phyloP scores from a whole-genome alignment of 2,329 filamentous ascomycete species.

The Cyphellophora attinorum region DNA sequence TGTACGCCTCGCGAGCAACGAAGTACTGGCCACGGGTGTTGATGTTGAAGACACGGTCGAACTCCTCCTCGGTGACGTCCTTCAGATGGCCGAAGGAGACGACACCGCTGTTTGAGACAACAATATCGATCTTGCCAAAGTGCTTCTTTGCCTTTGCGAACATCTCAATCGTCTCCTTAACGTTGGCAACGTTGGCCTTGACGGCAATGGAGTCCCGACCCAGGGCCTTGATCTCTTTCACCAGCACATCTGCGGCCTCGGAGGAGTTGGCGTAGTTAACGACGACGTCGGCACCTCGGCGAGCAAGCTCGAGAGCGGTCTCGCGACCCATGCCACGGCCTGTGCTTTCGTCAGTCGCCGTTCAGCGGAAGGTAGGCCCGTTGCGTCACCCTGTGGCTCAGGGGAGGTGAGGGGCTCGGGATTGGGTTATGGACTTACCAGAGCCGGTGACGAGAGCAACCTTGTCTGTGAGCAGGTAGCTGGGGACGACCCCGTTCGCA shows the following conservation, averaged over 20 bases:
- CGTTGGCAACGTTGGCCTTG: conserved; percentile 59
- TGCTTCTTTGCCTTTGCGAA: conserved; percentile 54
- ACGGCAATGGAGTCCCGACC: conserved; percentile 55
- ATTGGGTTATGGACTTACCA: conserved; percentile 10
- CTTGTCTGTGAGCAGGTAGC: conserved; percentile 36
- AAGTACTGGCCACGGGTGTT: conserved; percentile 68
- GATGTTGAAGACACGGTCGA: conserved; percentile 60
- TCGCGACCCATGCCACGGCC: conserved; percentile 32
- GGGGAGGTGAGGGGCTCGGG: not conserved
- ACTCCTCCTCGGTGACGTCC: conserved; percentile 61
- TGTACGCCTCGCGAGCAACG: conserved; percentile 65
- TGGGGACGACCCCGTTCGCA: conserved; percentile 10
- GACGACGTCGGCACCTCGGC: conserved; percentile 28
- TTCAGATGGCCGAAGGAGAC: conserved; percentile 60
- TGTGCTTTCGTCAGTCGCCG: conserved; percentile 17
- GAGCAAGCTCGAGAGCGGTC: conserved; percentile 31
- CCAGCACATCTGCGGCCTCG: conserved; percentile 55
- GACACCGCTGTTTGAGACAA: conserved; percentile 46
- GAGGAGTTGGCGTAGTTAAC: conserved; percentile 48
- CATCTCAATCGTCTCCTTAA: conserved; percentile 52
- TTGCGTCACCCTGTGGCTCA: too few species aligned
- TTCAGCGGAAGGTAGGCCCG: conserved; percentile 1
- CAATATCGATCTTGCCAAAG: conserved; percentile 61
- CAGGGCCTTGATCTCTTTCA: conserved; percentile 54
- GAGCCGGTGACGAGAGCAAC: conserved; percentile 22